Base-by-base conservation (phyloP, 192 early-diverging fungal genomes). In the Backusella circina region DNA sequence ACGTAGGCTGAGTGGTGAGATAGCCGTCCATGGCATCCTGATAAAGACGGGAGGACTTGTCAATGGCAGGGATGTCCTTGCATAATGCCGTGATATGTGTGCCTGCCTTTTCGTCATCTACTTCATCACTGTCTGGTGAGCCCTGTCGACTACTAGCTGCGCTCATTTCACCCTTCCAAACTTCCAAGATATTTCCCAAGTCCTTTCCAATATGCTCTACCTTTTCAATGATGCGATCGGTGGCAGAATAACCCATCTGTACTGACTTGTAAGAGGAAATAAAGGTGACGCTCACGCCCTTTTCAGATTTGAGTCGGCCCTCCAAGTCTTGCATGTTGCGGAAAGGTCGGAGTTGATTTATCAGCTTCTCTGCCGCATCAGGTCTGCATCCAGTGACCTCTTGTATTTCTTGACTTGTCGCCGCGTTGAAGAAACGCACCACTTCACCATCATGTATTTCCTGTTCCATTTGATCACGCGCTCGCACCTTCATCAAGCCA, bases 211-310 rank as follows among this genome's bases (percentile, higher is more conserved):
- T 81, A n/a, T 71, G 73, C 77, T 92, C 90, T 31, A 90, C 88
- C 33, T 84, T 72, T 36, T 74, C 78, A 67, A 93, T 87, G 72
- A 92, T 80, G 21, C 39, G 79, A 72, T 91, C 90, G 6, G 90
- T 90, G 44, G 83, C 88, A n/a, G 65, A 82, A 79, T 89, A 95
- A 1, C 81, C 94, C 77, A 88, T 85, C 71, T 87, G 80, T 23
- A 90, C 81, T 1, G 87, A 82, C 50, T 82, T 71, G 65, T 90
- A 91, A 16, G 83, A 83, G 32, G 82, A 77, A n/a, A 90, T 79
- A 30, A 88, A 79, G 28, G 75, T 84, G 10, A 80, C 80, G 33
- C 84, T 83, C 8, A 92, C 82, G 15, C 90, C 89, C 8, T 84
- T 84, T 30, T 84, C 79, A 12, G 67, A 77, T 69, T 88, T 87